Evolutionary conservation across 352 stramenopile species (phyloP).

Genomic region (Phytopythium delawarense): DNA sequence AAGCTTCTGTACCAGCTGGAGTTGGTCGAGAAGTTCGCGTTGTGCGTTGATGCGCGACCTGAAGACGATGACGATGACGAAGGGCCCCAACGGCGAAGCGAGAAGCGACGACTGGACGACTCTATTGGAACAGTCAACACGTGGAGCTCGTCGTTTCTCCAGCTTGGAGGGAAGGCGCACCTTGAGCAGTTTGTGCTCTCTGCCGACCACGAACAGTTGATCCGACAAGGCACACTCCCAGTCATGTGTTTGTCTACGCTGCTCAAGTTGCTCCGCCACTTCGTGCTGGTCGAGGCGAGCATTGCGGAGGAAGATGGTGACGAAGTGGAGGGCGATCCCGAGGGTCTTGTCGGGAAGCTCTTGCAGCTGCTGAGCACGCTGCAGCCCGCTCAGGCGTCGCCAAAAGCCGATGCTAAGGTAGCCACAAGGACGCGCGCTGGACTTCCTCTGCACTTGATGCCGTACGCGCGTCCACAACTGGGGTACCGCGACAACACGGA

Average conservation of each 20-base stretch:
- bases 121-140: constrained; percentile 39
- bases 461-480: constrained; percentile 33
- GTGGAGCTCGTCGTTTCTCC: constrained; percentile 63
- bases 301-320: constrained; percentile 26
- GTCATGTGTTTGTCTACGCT: constrained; percentile 69
- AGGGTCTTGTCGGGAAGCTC: constrained; percentile 37
- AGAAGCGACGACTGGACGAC: constrained; percentile 14
- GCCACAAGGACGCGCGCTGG: constrained; percentile 8
- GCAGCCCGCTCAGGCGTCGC: constrained; percentile 14
- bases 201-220: constrained; percentile 26
- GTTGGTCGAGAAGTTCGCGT: constrained; percentile 53
- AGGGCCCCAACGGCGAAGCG: neutral
- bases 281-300: constrained; percentile 48
- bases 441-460: constrained; percentile 20
- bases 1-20: constrained; percentile 72
- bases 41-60: constrained; percentile 28
- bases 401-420: neutral
- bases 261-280: constrained; percentile 69
- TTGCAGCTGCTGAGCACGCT: constrained; percentile 36
- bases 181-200: constrained; percentile 53
- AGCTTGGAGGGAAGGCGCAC: constrained; percentile 52
- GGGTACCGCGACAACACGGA: constrained; percentile 46
- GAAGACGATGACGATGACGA: constrained; percentile 20
- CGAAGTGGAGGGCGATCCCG: constrained; percentile 13
- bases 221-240: constrained; percentile 37